Conservation (phyloP, 139 green algal species). For the Trebouxia sp. region DNA sequence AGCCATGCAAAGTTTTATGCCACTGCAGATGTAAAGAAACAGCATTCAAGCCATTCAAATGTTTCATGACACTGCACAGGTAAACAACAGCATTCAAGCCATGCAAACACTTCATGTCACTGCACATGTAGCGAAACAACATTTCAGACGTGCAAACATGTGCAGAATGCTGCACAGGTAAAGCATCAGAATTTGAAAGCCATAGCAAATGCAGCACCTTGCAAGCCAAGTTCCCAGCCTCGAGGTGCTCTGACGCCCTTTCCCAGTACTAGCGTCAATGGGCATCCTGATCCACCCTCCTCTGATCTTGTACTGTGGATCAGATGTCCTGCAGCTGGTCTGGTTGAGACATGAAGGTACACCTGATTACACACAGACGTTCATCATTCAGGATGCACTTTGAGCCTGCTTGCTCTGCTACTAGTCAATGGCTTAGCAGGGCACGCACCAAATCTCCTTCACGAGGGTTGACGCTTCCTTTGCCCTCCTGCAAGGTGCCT, state of each 20-base stretch:
- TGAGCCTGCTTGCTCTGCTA: not conserved
- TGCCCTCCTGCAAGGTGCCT: not conserved
- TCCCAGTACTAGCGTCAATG: conserved; percentile 66
- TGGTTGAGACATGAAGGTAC: conserved; percentile 54
- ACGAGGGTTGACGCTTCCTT: not conserved
- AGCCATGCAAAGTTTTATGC: too few relatives aligned
- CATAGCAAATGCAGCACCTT: conserved; percentile 39
- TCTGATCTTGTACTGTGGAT: conserved; percentile 57
- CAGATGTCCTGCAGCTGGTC: conserved; percentile 42
- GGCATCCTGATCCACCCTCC: conserved; percentile 63
- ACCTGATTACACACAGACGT: conserved; percentile 40
- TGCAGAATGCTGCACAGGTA: too few relatives aligned
- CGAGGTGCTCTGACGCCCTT: conserved; percentile 62
- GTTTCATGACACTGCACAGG: too few relatives aligned
- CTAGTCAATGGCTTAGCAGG: not conserved
- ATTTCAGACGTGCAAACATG: too few relatives aligned
- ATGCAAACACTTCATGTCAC: too few relatives aligned
- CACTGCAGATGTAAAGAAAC: too few relatives aligned
- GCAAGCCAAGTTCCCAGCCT: conserved; percentile 75
- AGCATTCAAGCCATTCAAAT: too few relatives aligned
- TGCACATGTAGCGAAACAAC: too few relatives aligned
- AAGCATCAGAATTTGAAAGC: not conserved
- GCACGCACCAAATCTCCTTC: conserved; percentile 20
- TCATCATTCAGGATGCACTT: not conserved
- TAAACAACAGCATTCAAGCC: too few relatives aligned